Conservation (phyloP, 2,329 filamentous ascomycete genomes). For the Madurella fahalii region DNA sequence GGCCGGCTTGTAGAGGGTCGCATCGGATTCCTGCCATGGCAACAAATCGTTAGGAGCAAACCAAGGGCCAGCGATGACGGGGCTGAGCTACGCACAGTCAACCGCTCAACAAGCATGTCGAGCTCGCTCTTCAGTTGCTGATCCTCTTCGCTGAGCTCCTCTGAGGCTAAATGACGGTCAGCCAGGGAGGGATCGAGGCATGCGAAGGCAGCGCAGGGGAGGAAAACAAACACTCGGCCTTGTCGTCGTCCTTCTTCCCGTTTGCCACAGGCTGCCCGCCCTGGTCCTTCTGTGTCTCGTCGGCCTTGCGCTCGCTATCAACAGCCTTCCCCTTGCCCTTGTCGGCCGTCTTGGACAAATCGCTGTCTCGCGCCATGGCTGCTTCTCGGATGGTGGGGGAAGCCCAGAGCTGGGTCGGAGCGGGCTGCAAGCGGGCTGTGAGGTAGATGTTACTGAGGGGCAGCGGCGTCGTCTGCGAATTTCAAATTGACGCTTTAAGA, state of each 20-base stretch:
- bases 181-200: conserved; percentile 17
- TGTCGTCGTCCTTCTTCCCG: conserved; percentile 74
- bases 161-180: conserved; percentile 48
- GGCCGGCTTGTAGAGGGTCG: conserved; percentile 82
- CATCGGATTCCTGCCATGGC: conserved; percentile 68
- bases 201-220: conserved; percentile 20
- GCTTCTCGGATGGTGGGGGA: conserved; percentile 9
- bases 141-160: conserved; percentile 96
- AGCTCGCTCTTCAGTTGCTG: conserved; percentile 97
- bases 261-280: conserved; percentile 68
- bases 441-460: neutral
- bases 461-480: neutral
- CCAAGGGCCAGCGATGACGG: neutral
- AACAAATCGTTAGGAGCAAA: conserved; percentile 18
- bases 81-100: conserved; percentile 59
- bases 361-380: conserved; percentile 87
- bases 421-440: conserved; percentile 1
- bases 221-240: conserved; percentile 43
- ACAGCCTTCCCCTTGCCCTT: conserved; percentile 96
- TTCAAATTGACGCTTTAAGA: conserved; percentile 1
- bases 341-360: conserved; percentile 76
- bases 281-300: conserved; percentile 58
- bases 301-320: conserved; percentile 60
- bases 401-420: conserved; percentile 13
- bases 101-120: conserved; percentile 93